Percentiles rank a stretch among this genome's conserved stretches.
Conservation (phyloP, 2,329 filamentous ascomycete genomes). For the Epichloe bromicola region DNA sequence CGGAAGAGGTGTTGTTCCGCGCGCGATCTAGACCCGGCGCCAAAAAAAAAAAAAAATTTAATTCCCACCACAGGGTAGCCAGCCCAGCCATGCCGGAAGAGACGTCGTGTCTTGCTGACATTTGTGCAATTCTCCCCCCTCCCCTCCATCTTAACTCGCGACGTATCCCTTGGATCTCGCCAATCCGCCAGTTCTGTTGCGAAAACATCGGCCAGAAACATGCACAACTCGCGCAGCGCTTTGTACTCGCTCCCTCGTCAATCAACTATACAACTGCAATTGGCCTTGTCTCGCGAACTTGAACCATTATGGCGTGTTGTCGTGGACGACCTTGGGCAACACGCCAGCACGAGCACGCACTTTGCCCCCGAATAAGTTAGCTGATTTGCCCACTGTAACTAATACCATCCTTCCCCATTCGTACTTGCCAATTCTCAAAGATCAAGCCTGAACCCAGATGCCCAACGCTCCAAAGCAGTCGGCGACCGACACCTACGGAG, state of each 20-base stretch:
- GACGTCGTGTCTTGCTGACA: too few relatives aligned
- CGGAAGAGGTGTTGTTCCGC: too few relatives aligned
- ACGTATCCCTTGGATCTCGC: too few relatives aligned
- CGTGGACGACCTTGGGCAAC: background rate
- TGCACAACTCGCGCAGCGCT: background rate
- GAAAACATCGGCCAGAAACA: background rate
- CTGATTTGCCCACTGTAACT: background rate
- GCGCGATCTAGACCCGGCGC: too few relatives aligned
- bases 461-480: background rate
- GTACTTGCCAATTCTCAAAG: background rate
- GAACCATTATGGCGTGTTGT: background rate
- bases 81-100: too few relatives aligned
- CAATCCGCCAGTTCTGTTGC: background rate
- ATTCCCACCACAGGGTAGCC: too few relatives aligned
- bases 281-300: background rate
- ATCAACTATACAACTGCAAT: background rate
- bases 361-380: too few relatives aligned
- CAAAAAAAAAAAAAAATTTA: too few relatives aligned
- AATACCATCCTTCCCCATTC: background rate
- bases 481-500: background rate
- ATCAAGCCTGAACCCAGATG: background rate
- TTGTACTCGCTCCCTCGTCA: too few relatives aligned
- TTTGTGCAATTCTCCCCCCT: too few relatives aligned
- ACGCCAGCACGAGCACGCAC: too few relatives aligned
- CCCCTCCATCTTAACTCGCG: too few relatives aligned